phyloP scores from a whole-genome alignment of 2,329 filamentous ascomycete species.

The Fusarium sp. region DNA sequence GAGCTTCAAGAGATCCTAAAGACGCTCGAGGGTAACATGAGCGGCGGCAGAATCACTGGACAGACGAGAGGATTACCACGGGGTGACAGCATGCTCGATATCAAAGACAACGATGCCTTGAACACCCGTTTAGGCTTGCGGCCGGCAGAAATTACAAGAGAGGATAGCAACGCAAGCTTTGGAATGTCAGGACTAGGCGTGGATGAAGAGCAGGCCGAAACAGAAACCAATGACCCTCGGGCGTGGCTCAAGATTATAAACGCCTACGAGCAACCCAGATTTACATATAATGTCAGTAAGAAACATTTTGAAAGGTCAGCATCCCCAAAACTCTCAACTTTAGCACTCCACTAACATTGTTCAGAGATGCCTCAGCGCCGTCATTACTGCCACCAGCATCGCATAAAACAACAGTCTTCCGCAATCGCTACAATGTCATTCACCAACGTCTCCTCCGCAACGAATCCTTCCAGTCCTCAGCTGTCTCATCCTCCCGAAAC shows the following conservation, averaged over 20 bases:
- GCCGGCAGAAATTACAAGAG: conserved; percentile 57
- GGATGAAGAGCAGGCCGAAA: conserved; percentile 66
- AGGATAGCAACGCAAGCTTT: conserved; percentile 75
- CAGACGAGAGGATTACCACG: conserved; percentile 61
- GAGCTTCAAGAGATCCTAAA: conserved; percentile 85
- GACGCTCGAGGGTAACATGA: conserved; percentile 87
- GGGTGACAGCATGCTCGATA: conserved; percentile 72
- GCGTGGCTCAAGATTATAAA: conserved; percentile 86
- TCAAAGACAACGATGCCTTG: conserved; percentile 61
- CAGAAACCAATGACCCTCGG: conserved; percentile 73
- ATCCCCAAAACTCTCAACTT: neutral
- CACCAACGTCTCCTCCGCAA: conserved; percentile 93
- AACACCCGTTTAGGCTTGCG: conserved; percentile 68
- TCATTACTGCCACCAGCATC: conserved; percentile 79
- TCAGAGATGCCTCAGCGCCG: conserved; percentile 70
- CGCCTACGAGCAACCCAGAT: conserved; percentile 86
- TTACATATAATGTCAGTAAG: conserved; percentile 80
- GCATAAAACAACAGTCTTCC: conserved; percentile 86
- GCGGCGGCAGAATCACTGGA: conserved; percentile 75
- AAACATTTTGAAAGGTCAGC: conserved; percentile 87
- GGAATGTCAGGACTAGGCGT: conserved; percentile 65
- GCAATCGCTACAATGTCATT: conserved; percentile 90
- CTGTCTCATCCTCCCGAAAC: conserved; percentile 70
- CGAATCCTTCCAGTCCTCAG: conserved; percentile 88
- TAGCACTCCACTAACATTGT: conserved; percentile 32